phyloP scores from a whole-genome alignment of 192 early-diverging fungal genomes.

The Dissophora globulifera region DNA sequence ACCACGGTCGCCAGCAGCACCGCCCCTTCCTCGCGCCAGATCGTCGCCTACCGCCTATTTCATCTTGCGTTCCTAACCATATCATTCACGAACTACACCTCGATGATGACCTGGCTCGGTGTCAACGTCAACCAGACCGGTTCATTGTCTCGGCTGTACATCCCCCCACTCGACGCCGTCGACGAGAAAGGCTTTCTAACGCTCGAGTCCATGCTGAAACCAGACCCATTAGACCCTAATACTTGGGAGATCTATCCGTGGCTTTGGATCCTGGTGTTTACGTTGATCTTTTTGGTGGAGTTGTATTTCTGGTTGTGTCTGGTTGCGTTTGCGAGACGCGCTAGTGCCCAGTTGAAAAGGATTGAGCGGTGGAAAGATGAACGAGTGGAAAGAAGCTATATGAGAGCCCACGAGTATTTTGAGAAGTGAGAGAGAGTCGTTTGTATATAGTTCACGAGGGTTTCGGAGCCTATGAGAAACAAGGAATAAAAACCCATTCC shows the following conservation, averaged over 20 bases:
- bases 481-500: no score
- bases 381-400: no score
- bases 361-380: no score
- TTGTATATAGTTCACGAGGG: no score
- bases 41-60: no score
- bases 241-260: conserved; percentile 16
- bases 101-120: conserved; percentile 32
- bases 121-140: conserved; percentile 32
- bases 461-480: no score
- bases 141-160: conserved; percentile 11
- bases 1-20: no score
- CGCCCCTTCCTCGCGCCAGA: no score
- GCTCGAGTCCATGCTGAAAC: conserved; percentile 25
- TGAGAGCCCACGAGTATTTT: no score
- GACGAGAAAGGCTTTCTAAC: neutral
- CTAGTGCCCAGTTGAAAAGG: no score
- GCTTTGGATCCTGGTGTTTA: conserved; percentile 20
- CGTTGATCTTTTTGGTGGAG: neutral
- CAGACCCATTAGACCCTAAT: neutral
- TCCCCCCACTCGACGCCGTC: neutral
- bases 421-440: no score
- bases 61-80: neutral
- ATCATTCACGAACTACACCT: no score
- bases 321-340: conserved; percentile 17
- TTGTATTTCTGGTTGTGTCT: conserved; percentile 30